phyloP scores from a whole-genome alignment of 441 rosid species.

The Pelargonium australe region DNA sequence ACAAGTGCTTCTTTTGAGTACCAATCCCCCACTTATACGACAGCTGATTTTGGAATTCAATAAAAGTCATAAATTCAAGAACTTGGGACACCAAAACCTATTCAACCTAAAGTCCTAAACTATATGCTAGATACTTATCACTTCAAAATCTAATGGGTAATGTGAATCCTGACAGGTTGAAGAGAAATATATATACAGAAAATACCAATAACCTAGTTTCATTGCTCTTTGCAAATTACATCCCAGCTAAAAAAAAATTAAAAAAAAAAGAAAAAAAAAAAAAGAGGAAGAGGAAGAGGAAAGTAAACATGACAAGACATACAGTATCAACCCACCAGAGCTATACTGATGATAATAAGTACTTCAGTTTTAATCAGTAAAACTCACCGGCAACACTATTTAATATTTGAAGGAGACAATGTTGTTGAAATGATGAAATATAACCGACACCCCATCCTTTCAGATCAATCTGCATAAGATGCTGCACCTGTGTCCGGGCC shows the following conservation, averaged over 20 bases:
- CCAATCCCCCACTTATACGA: conserved; percentile 1
- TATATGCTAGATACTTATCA: background rate
- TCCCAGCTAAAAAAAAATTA: background rate
- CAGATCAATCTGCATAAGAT: conserved; percentile 93
- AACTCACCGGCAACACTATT: conserved; percentile 92
- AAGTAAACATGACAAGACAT: conserved; percentile 1
- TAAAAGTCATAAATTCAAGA: background rate
- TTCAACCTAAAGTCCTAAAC: background rate
- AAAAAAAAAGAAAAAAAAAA: too few relatives aligned
- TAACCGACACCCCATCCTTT: conserved; percentile 99
- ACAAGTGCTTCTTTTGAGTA: conserved; percentile 3
- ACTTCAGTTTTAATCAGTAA: conserved; percentile 14
- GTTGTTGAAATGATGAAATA: conserved; percentile 87
- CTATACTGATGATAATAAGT: background rate
- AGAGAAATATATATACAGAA: background rate
- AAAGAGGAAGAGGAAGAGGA: background rate
- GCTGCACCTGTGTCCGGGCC: conserved; percentile 90
- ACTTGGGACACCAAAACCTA: background rate
- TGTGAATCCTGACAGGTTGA: background rate
- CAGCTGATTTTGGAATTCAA: background rate
- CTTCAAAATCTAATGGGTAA: background rate
- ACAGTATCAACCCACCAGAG: conserved; percentile 9
- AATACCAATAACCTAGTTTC: background rate
- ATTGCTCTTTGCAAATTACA: background rate
- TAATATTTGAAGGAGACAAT: conserved; percentile 96